These are phyloP conservation scores for Lactuca sativa DNA, from an alignment of 129 eudicot genomes.

Conservation along the genomic window DNA sequence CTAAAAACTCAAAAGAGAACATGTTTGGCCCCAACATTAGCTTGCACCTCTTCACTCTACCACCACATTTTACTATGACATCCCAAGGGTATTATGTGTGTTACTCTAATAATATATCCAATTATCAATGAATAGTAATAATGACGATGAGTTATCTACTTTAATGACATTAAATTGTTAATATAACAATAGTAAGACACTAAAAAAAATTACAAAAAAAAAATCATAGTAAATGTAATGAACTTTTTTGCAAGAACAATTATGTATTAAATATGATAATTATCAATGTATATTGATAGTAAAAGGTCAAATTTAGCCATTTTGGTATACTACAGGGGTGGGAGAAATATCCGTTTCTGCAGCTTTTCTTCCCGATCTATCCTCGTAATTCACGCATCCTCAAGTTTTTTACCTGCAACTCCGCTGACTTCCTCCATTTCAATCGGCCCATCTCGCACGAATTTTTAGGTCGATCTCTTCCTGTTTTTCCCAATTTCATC, in stretches of 20 bases:
- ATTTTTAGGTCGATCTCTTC: constrained; percentile 24
- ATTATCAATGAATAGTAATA: no score
- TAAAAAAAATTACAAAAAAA: no score
- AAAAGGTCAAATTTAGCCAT: not conserved
- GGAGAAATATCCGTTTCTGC: not conserved
- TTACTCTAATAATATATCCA: no score
- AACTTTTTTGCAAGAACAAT: not conserved
- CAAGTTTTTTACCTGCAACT: constrained; percentile 24
- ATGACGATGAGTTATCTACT: no score
- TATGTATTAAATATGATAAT: not conserved
- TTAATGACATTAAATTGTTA: no score
- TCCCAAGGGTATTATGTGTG: no score
- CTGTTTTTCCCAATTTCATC: constrained; percentile 3
- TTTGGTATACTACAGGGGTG: not conserved
- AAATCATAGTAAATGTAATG: no score
- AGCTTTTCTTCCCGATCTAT: constrained; percentile 39
- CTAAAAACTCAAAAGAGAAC: no score
- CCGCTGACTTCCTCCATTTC: constrained; percentile 24
- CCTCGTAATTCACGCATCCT: constrained; percentile 34
- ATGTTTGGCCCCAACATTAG: no score
- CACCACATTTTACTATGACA: no score
- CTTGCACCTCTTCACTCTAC: no score
- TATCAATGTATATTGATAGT: not conserved
- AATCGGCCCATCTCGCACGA: constrained; percentile 24
- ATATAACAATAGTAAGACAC: no score